Conservation (phyloP, 192 early-diverging fungal genomes). For the Backusella circina region DNA sequence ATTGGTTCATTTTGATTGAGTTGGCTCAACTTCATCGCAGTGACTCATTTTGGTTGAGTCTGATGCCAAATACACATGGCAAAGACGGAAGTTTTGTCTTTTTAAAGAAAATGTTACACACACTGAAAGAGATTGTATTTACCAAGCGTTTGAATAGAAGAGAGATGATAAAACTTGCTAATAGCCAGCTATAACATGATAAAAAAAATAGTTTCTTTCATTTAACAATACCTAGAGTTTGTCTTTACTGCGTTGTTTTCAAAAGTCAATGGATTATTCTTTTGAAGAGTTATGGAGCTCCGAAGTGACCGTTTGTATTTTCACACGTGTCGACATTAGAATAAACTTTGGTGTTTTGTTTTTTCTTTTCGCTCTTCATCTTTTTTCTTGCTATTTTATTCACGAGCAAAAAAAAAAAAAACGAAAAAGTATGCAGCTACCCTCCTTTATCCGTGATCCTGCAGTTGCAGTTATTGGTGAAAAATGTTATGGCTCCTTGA, state of each 20-base stretch:
- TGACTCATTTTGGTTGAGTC: too few species aligned
- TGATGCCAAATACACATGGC: too few species aligned
- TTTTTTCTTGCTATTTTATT: not conserved
- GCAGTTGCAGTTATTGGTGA: conserved; percentile 73
- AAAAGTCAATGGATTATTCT: not conserved
- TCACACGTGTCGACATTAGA: not conserved
- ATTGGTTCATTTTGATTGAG: too few species aligned
- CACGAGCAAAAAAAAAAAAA: not conserved
- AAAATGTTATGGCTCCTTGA: conserved; percentile 69
- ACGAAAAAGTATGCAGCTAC: conserved; percentile 51
- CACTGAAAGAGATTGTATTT: not conserved
- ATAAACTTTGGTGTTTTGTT: not conserved
- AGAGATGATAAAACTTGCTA: not conserved
- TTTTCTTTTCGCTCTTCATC: not conserved
- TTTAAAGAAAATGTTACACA: not conserved
- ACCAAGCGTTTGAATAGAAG: not conserved
- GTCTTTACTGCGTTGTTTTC: not conserved
- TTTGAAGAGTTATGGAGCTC: not conserved
- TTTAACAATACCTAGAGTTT: not conserved
- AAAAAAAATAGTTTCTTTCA: too few species aligned
- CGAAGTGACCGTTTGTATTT: not conserved
- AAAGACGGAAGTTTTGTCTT: conserved; percentile 2
- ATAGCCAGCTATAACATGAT: too few species aligned
- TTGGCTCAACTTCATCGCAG: too few species aligned
- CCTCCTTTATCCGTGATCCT: conserved; percentile 59